Evolutionary conservation across 306 rosid genomes (phyloP), one percentile per base, ranked within the genome.

Genomic region (Citrullus colocynthis): DNA sequence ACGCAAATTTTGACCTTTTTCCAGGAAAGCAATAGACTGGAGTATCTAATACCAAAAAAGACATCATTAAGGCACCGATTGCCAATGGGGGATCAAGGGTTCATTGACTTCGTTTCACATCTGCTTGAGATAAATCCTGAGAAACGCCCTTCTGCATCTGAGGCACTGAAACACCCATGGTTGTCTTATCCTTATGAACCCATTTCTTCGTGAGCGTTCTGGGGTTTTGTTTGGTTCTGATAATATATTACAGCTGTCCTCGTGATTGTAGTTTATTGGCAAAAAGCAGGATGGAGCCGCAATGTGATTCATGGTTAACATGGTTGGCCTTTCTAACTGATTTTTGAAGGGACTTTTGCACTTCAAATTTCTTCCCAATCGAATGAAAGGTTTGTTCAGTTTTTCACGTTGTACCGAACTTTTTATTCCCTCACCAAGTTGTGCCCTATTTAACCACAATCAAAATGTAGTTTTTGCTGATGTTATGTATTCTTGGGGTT

Each of bases 21-120:
- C 74, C 97, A 96, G 99, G 98, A 96, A 85, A 85, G 89, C 78
- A 96, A 78, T 86, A 88, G 97, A 84, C 87, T 96, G 82, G 99
- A 96, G 83, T 92, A 89, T 87, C 78, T 96, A 88, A 96, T 96
- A 83, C 96, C 99, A 0, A 96, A 96, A 82, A 96, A 91, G 98
- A 88, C 99, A 73, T 96, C 98, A 12, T 84, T 96, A 81, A 87
- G 98, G 84, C 99, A 96, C 82, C 91, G 99, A 21, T 88, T 96
- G 74, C 99, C 99, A 20, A 92, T 96, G 96, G 99, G 96, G 65
- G 99, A 96, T 82, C 97, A 96, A 88, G 98, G 99, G 82, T 96
- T 96, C 89, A 85, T 92, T 15, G 98, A 96, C 75, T 96, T 96
- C 78, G 93, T 96, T 75, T 88, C 63, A 37, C 96, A 89, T 85